Evolutionary conservation across 148 eudicot species (phyloP).

Genomic region (Tetragonia tetragonoides): DNA sequence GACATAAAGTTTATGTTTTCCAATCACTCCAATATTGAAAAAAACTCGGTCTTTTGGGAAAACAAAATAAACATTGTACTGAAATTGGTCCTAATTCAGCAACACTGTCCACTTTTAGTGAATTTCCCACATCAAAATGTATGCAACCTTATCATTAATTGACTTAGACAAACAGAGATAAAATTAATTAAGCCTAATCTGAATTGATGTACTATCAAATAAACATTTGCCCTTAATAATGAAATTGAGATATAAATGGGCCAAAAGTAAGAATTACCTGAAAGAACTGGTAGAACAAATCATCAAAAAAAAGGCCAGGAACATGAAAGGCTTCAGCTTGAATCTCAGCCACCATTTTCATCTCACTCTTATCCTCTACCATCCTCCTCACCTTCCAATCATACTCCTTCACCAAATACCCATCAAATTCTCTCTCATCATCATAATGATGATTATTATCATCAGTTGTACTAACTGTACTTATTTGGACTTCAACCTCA

Average conservation of each 20-base stretch:
- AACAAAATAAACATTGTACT: too few relatives aligned
- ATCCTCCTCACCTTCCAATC: conserved; percentile 88
- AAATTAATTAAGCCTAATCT: neutral
- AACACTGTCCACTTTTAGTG: too few relatives aligned
- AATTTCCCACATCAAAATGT: too few relatives aligned
- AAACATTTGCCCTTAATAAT: neutral
- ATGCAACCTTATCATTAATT: neutral
- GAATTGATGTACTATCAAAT: neutral
- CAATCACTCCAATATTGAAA: neutral
- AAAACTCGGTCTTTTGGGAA: neutral
- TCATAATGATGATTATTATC: neutral
- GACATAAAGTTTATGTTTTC: too few relatives aligned
- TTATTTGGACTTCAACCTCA: conserved; percentile 11
- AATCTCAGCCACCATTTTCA: conserved; percentile 58
- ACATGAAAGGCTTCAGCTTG: conserved; percentile 80
- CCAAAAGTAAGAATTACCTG: conserved; percentile 34
- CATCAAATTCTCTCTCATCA: conserved; percentile 5
- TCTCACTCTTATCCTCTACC: conserved; percentile 53
- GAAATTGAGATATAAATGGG: neutral
- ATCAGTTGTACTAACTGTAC: neutral
- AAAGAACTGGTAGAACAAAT: conserved; percentile 63
- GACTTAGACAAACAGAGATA: neutral
- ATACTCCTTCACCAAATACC: conserved; percentile 46
- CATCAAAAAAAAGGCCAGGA: conserved; percentile 56
- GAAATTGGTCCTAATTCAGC: too few relatives aligned